Base-by-base conservation (phyloP, 192 early-diverging fungal genomes). In the Mortierella hygrophila region DNA sequence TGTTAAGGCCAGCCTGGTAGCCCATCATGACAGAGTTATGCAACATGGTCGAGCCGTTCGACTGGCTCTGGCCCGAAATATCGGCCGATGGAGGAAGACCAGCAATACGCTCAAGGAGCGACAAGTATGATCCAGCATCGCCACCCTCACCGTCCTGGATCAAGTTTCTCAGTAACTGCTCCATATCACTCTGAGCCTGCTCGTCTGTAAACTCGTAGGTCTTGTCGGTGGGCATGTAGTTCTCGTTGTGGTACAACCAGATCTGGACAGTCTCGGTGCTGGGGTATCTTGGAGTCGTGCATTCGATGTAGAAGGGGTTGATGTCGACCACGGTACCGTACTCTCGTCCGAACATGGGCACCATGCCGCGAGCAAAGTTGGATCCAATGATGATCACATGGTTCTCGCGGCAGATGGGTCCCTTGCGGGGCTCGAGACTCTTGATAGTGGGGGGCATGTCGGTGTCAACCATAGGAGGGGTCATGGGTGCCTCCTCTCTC, bases 351-450 rank as follows among this genome's bases (percentile, higher is more conserved):
- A 86, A 86, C 84, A 86, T 81, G 32, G 84, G 84, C 40, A 74
- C 77, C 84, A 86, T 86, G 32, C 84, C 84, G 3, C 63, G 75
- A 16, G 78, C 52, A 75, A 86, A 86, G 75, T 86, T 86, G 60
- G 79, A 75, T 40, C 84, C 84, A 72, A 86, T 86, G 55, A 86
- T 86, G 75, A 86, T 86, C 9, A 86, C 84, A 80, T 86, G 84
- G 72, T 86, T 86, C 35, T 86, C 84, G 21, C 75, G 75, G 38
- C 84, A 86, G 76, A 86, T 86, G 7, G 84, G 79, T 21, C 84
- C 84, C 46, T 77, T 86, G 40, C 84, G 72, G 20, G 84, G 84
- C 52, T 80, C 84, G 32, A 86, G 47, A 70, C 79, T 81, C 65
- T 75, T 86, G 84, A 86, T 81, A 10, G 71, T 86, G n/a, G 84